Base-by-base conservation (phyloP, 805 yeast species). In the Kuraishia molischiana region DNA sequence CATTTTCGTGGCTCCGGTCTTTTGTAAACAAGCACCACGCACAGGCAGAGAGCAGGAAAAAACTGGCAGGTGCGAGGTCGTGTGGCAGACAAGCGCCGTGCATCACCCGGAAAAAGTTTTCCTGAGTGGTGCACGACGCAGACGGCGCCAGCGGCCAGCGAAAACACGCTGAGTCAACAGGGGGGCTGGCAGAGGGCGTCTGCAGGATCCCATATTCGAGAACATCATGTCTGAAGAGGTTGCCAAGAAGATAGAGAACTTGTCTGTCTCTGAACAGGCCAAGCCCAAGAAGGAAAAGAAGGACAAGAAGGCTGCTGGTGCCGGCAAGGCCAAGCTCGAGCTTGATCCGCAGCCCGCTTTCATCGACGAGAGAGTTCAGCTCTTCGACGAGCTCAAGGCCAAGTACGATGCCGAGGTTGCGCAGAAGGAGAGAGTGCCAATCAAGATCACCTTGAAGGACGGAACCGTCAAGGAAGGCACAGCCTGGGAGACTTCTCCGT, bases 401-500 rank as follows among this genome's bases (percentile, higher is more conserved):
- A 74, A 79, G 63, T 77, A 82, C 58, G 87, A 85, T 51, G 89
- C 74, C 4, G 76, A 73, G 44, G 63, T 80, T 37, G 84, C 87
- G 17, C 59, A 73, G 19, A 70, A 72, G 66, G 75, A 66, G 43
- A 62, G 75, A 44, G 43, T 38, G 19, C 71, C 85, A 34, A 79
- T 92, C 59, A 74, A 73, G 48, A 72, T 92, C 57, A 83, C 95
- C 38, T 69, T 90, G 60, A 85, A 82, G 56, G 97, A 90, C 51
- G 97, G 97, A 37, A 61, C 84, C 28, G 62, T 73, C 41, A 79
- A 82, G 58, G 80, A 72, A 48, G 98, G 85, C 44, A 73, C 73
- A 20, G 67, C 95, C 4, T 92, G 80, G 79, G 96, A 89, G 60
- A 87, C 97, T 36, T 67, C 87, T 20, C 98, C 98, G 34, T 61